Evolutionary conservation across 78 protist species (phyloP), one percentile per base, ranked within the genome.

Genomic region (Dictyostelium purpureum): DNA sequence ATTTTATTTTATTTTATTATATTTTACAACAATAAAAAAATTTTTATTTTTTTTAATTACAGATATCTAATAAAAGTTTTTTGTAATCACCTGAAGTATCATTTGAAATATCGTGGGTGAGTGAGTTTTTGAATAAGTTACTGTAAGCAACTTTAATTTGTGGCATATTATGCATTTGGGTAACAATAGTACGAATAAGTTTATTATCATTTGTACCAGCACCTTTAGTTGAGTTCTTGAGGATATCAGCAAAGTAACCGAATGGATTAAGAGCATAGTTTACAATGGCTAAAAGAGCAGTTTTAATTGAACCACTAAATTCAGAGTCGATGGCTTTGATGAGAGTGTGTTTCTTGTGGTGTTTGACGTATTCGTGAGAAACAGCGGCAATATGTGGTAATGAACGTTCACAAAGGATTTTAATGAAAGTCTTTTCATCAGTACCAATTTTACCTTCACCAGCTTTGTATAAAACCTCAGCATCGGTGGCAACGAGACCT

Each of bases 381-480:
- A 85, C 43, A 1, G 67, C 83, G 11, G 51, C 74, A 24, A 85
- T 31, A 10, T 85, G 92, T 16, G 42, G 45, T 11, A 73, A 85
- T 24, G 51, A 52, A 73, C 92, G 80, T 42, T 14, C 10, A 16
- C 59, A 18, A 7, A 85, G 54, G 45, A 85, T 85, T 19, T 73
- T 70, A 49, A 73, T 73, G 35, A 85, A 85, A n/a, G 18, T 57
- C 56, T 85, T 85, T 38, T 85, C 92, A 47, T 85, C 76, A 3
- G 92, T 85, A 73, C 92, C 92, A 43, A 85, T 33, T 51, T 74
- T 73, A 74, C 92, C 92, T 73, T 85, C 92, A 73, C 92, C 92
- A 45, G 92, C 92, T 56, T 85, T 56, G 57, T 85, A 85, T 37
- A 85, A 65, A 16, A 7, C 52, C 24, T 85, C 92, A 43, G 56